Conservation (phyloP, 768 basidiomycete genomes). For the Suillus clintonianus region DNA sequence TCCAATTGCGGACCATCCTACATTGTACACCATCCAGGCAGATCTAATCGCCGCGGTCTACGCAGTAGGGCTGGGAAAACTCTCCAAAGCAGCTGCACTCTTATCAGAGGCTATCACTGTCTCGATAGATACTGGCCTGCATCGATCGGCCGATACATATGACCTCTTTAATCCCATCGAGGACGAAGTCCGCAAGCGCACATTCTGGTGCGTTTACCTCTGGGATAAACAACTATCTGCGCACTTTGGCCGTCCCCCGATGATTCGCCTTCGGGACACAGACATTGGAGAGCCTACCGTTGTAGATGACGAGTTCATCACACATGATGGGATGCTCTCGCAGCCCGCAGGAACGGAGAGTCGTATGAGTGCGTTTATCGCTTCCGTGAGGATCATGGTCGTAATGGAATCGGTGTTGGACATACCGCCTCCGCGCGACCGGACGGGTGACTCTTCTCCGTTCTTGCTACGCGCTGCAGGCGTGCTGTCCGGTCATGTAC, state of each 20-base stretch:
- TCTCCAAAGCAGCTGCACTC: constrained; percentile 84
- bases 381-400: constrained; percentile 76
- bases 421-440: constrained; percentile 64
- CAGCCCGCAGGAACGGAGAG: constrained; percentile 75
- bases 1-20: constrained; percentile 85
- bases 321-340: constrained; percentile 62
- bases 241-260: constrained; percentile 86
- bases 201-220: constrained; percentile 95
- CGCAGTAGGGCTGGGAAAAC: constrained; percentile 85
- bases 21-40: constrained; percentile 89
- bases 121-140: constrained; percentile 86
- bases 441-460: constrained; percentile 63
- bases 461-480: constrained; percentile 75
- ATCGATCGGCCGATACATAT: constrained; percentile 83
- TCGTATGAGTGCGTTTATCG: constrained; percentile 81
- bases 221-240: constrained; percentile 95
- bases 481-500: constrained; percentile 61
- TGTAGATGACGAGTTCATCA: constrained; percentile 89
- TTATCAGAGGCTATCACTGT: constrained; percentile 87
- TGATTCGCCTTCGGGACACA: constrained; percentile 86
- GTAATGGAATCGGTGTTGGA: constrained; percentile 89
- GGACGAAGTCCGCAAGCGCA: constrained; percentile 89
- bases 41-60: constrained; percentile 92
- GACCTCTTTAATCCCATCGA: constrained; percentile 89
- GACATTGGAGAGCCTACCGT: constrained; percentile 86